Conservation (phyloP, 176 grass and related monocot genomes). For the Eragrostis curvula region DNA sequence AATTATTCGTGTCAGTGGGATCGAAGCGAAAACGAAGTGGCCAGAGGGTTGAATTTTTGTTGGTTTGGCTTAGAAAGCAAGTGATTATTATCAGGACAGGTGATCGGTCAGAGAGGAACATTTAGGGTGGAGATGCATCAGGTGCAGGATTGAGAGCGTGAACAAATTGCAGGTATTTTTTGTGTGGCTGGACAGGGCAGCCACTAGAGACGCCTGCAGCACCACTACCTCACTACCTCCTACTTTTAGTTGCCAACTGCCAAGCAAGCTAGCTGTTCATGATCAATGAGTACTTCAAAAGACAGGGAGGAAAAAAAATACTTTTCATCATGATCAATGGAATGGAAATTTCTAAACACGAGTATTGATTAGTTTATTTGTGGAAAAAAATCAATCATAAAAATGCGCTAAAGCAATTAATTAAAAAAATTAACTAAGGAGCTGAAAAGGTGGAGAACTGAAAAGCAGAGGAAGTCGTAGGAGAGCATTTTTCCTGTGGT, state of each 20-base stretch:
- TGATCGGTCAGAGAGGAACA: neutral
- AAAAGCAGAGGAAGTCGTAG: neutral
- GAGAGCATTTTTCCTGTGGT: conserved; percentile 20
- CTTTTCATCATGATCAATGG: conserved; percentile 14
- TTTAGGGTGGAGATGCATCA: neutral
- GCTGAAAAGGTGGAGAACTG: conserved; percentile 28
- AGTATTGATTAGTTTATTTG: neutral
- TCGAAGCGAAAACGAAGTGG: neutral
- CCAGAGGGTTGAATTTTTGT: neutral
- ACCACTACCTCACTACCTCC: conserved; percentile 48
- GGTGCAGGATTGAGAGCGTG: neutral
- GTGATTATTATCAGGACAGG: conserved; percentile 26
- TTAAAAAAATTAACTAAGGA: neutral
- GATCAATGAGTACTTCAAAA: neutral
- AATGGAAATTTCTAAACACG: neutral
- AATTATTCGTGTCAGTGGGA: conserved; percentile 12
- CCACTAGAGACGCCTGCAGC: conserved; percentile 39
- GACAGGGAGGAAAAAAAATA: neutral
- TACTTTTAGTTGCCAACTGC: conserved; percentile 51
- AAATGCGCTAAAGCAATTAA: neutral
- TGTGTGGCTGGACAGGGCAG: conserved; percentile 24
- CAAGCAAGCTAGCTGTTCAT: conserved; percentile 42
- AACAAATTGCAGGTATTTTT: conserved; percentile 35
- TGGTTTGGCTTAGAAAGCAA: conserved; percentile 41
- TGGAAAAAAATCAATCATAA: conserved; percentile 11